Conservation (phyloP, 164 flowering plant species). For the Stephania cephalantha region DNA sequence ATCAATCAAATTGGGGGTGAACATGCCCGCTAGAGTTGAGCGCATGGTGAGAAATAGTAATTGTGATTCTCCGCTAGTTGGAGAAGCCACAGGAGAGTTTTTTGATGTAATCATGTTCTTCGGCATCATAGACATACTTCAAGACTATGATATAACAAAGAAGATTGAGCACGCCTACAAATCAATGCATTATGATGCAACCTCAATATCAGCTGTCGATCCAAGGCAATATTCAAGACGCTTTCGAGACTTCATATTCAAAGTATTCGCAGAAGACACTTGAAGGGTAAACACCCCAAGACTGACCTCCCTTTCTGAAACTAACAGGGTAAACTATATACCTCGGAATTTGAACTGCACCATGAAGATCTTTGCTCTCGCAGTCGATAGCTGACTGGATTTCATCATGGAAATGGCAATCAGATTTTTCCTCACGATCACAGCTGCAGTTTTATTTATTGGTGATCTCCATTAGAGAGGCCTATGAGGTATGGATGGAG, state of each 20-base stretch:
- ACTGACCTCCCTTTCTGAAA: background rate
- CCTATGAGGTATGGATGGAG: background rate
- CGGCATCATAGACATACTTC: constrained; percentile 84
- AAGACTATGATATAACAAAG: constrained; percentile 82
- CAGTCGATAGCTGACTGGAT: too few relatives aligned
- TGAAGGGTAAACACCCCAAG: background rate
- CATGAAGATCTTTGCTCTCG: background rate
- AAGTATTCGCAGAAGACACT: constrained; percentile 39
- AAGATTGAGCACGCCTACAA: constrained; percentile 87
- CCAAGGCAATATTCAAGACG: constrained; percentile 68
- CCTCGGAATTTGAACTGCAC: background rate
- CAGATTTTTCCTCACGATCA: background rate
- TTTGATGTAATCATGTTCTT: constrained; percentile 68
- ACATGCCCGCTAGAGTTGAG: constrained; percentile 75
- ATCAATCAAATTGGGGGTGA: constrained; percentile 53
- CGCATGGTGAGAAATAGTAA: constrained; percentile 42
- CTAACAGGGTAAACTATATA: background rate
- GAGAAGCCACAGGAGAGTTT: constrained; percentile 68
- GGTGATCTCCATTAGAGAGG: background rate
- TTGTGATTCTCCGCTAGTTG: constrained; percentile 42
- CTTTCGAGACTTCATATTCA: constrained; percentile 64
- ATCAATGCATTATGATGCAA: constrained; percentile 68
- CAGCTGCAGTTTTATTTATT: background rate
- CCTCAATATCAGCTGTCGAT: constrained; percentile 79
- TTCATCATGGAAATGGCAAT: constrained; percentile 3